Evolutionary conservation across 2,329 filamentous ascomycete species (phyloP), one percentile per base, ranked within the genome.

Genomic region (Paraphoma sp.): DNA sequence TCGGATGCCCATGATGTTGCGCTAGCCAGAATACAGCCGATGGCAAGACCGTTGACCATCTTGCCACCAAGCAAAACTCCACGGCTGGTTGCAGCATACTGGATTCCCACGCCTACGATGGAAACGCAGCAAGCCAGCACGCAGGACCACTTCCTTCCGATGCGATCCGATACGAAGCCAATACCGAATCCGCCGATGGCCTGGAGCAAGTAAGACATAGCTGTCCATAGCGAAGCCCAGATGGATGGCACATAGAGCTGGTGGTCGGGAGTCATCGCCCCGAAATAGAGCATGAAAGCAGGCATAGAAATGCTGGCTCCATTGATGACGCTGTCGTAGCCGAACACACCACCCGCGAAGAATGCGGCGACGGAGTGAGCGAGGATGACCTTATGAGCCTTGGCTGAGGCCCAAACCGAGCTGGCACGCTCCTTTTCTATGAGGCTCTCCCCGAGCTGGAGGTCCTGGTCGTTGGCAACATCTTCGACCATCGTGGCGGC

Each of bases 261-360:
- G 14, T 49, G 48, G 3, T 29, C 40, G 7, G 54, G 44, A 3
- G 49, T 56, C 23, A 49, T 47, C 6, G 46, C 54, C 31, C 54
- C 54, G 16, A 56, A 56, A 40, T 56, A 56, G 12, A 56, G 49
- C 1, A 56, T 31, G 29, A 56, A 56, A 7, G 54, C 49, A 3
- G 54, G 54, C 54, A 56, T 56, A 31, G 54, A 56, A 2, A 56
- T 53, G 14, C 48, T 52, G 16, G 54, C 54, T 30, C 54, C 54
- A 28, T 56, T 56, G 45, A 56, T 53, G 41, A 56, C 54, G 45
- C 54, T 56, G 45, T 56, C 54, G 45, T 56, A 56, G 3, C 54
- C 54, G 29, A 56, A 56, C 8, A 56, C 54, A 17, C 54, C 54
- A 38, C 54, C 54, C 28, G 49, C 54, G 7, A 56, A 40, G 33